Base-by-base conservation (phyloP, 371 early-diverging fungal species). In the Fennellomyces sp. region DNA sequence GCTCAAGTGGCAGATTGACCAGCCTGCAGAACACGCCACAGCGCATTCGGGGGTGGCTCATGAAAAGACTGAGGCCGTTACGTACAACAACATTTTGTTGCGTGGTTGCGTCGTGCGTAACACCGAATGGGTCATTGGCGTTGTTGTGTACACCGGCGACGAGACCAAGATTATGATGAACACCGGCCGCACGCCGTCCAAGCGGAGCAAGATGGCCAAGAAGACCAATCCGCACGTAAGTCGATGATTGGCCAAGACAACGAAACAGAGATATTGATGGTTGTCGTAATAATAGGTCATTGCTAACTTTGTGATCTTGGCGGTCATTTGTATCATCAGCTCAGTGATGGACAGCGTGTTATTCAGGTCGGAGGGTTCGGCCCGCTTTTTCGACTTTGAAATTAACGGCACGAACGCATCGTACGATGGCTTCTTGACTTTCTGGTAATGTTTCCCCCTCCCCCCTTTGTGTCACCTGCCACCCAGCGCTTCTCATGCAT, bases 41-140 rank as follows among this genome's bases (percentile, higher is more conserved):
- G n/a, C n/a, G 17, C 56, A 60, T 7, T 67, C 72, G 11, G 60
- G 60, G 11, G 73, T 78, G 11, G 61, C 73, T 2, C 77, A 80
- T 61, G 64, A 81, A 69, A 80, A 77, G 65, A 74, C 80, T 3
- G 89, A 88, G 13, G 89, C 94, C 12, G 76, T 94, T 47, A 84
- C 85, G 28, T 87, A 92, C 65, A 91, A 93, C 69, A 91, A 91
- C 49, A 73, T 97, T 19, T 73, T 99, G 5, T 85, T 97, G 19
- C 86, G 96, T 42, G 99, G 99, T 29, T 94, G 93, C 75, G 86
- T 91, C 13, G 66, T 97, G 35, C 86, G 95, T 36, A 98, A 97
- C 80, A 97, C 97, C 3, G 75, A 83, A 41, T 93, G 91, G 86
- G 85, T 87, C 13, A 87, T 93, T 57, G 94, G 92, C 11, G 73